phyloP scores from a whole-genome alignment of 2,329 filamentous ascomycete genomes.

The Colletotrichum gigasporum region DNA sequence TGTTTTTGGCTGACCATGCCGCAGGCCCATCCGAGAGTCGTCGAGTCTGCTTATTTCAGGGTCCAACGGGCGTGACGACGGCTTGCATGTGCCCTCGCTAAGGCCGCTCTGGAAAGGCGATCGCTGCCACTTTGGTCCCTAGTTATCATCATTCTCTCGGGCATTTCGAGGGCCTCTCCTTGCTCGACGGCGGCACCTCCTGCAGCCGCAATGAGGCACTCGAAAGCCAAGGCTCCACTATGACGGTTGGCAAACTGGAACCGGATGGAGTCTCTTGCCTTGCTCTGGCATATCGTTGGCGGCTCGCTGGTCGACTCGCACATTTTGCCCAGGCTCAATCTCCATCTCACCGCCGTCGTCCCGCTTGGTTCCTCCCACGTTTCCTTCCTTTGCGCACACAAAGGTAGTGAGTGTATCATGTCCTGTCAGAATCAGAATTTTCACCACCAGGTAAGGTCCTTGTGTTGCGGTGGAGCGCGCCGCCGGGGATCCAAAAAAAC shows the following conservation, averaged over 20 bases:
- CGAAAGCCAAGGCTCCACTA: constrained; percentile 17
- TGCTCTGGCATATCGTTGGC: constrained; percentile 1
- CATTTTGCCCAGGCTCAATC: neutral
- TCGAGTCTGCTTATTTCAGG: constrained; percentile 23
- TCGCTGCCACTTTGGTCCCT: constrained; percentile 25
- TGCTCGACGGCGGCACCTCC: constrained; percentile 7
- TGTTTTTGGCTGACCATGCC: constrained; percentile 1
- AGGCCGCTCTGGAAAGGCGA: constrained; percentile 18
- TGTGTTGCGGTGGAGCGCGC: constrained; percentile 24
- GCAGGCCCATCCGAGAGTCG: neutral
- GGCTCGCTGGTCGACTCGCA: constrained; percentile 12
- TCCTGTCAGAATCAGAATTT: constrained; percentile 18
- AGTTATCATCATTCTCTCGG: constrained; percentile 16
- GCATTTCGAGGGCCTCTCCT: constrained; percentile 16
- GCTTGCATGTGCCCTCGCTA: constrained; percentile 29
- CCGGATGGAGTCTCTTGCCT: constrained; percentile 8
- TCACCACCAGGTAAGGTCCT: constrained; percentile 20
- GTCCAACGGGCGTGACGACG: constrained; percentile 27
- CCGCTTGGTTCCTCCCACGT: neutral
- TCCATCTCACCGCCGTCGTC: constrained; percentile 5
- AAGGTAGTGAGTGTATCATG: neutral
- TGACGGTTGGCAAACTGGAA: constrained; percentile 19
- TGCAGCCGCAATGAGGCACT: constrained; percentile 19
- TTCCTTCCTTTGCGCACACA: neutral
- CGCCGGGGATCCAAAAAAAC: constrained; percentile 28